Conservation (phyloP, 257 asterid species). For the Avicennia marina region DNA sequence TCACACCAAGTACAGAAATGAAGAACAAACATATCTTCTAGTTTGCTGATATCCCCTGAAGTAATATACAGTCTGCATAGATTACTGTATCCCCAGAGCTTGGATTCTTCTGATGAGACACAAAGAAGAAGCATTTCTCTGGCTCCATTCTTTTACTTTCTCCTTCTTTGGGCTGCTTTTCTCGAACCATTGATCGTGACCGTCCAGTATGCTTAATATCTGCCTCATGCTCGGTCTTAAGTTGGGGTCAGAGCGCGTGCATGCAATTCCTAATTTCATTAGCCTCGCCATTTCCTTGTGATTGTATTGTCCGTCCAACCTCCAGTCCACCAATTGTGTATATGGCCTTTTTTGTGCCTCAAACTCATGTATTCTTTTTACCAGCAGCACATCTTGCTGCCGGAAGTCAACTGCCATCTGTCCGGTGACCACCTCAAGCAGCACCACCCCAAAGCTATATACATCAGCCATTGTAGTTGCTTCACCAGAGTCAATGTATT, state of each 20-base stretch:
- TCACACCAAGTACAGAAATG: not conserved
- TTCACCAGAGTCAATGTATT: constrained; percentile 67
- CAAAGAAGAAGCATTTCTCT: constrained; percentile 56
- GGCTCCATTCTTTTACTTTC: constrained; percentile 63
- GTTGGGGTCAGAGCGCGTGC: constrained; percentile 61
- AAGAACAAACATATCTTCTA: too few relatives aligned
- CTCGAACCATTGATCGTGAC: constrained; percentile 62
- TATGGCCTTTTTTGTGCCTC: constrained; percentile 41
- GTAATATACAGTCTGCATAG: too few relatives aligned
- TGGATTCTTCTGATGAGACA: constrained; percentile 69
- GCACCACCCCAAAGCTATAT: constrained; percentile 82
- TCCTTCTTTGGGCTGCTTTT: constrained; percentile 40
- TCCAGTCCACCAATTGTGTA: constrained; percentile 57
- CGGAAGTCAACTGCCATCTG: constrained; percentile 80
- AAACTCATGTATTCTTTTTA: constrained; percentile 47
- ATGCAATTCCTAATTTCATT: constrained; percentile 69
- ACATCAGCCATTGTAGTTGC: constrained; percentile 88
- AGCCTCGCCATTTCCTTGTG: constrained; percentile 56
- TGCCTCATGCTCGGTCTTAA: constrained; percentile 80
- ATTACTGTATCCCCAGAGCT: constrained; percentile 79
- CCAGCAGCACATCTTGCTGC: constrained; percentile 50
- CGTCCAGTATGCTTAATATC: constrained; percentile 77
- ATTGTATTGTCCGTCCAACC: constrained; percentile 57
- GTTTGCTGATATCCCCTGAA: not conserved
- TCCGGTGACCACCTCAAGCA: constrained; percentile 79